phyloP scores from a whole-genome alignment of 768 basidiomycete genomes.

The Termitomyces sp. region DNA sequence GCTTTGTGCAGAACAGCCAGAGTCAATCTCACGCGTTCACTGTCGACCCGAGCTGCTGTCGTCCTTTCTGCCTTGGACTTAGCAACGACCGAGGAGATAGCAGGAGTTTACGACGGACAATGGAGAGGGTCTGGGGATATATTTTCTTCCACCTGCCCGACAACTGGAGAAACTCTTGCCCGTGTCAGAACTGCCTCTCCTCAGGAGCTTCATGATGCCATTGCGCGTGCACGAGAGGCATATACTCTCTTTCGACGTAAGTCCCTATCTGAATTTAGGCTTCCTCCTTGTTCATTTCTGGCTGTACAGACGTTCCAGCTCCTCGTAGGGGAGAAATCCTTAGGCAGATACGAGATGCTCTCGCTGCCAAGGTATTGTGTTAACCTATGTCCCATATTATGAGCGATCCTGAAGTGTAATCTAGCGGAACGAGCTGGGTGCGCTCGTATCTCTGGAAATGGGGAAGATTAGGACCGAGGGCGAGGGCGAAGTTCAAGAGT shows the following conservation, averaged over 20 bases:
- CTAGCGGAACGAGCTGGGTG: constrained; percentile 73
- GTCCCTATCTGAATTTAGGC: constrained; percentile 6
- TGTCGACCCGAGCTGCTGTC: constrained; percentile 67
- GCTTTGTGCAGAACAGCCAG: constrained; percentile 10
- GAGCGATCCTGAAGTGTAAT: not conserved
- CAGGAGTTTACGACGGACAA: constrained; percentile 77
- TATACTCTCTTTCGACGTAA: constrained; percentile 57
- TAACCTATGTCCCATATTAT: too few species aligned
- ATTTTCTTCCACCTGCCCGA: constrained; percentile 69
- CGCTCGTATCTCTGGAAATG: constrained; percentile 83
- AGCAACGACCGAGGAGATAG: constrained; percentile 45
- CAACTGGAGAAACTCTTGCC: constrained; percentile 82
- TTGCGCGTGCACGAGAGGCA: constrained; percentile 72
- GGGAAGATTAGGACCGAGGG: constrained; percentile 91
- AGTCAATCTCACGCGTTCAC: constrained; percentile 29
- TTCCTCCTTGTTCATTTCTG: constrained; percentile 1
- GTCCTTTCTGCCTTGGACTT: constrained; percentile 65
- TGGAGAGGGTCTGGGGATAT: constrained; percentile 78
- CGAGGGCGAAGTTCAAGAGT: constrained; percentile 90
- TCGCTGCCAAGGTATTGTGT: constrained; percentile 61
- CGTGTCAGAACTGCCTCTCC: constrained; percentile 68
- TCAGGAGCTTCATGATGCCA: constrained; percentile 61
- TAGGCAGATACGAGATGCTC: constrained; percentile 79
- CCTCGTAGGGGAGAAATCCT: constrained; percentile 86
- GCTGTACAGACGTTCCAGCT: constrained; percentile 56